phyloP scores from a whole-genome alignment of 768 basidiomycete genomes.

The Harrya chromipes region DNA sequence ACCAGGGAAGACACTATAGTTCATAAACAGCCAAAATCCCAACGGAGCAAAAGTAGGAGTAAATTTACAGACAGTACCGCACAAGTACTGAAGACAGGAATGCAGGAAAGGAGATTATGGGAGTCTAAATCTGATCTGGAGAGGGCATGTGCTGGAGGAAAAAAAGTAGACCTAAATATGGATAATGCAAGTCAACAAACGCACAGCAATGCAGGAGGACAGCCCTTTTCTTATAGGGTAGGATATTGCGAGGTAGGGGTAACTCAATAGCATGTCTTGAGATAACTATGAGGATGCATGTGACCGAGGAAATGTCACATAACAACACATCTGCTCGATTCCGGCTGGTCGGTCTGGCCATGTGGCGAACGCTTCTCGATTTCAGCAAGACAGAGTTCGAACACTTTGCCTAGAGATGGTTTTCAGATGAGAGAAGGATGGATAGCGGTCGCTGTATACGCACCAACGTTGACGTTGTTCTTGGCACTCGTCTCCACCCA shows the following conservation, averaged over 20 bases:
- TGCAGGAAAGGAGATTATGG: slow-evolving; percentile 27
- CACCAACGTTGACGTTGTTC: slow-evolving; percentile 83
- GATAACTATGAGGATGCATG: slow-evolving; percentile 12
- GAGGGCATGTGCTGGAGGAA: slow-evolving; percentile 17
- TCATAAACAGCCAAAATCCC: slow-evolving; percentile 30
- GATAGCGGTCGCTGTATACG: slow-evolving; percentile 34
- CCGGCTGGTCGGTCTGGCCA: slow-evolving; percentile 41
- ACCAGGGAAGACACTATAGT: slow-evolving; percentile 34
- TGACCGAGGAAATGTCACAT: slow-evolving; percentile 42
- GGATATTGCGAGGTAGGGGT: slow-evolving; percentile 33
- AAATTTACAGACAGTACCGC: slow-evolving; percentile 36
- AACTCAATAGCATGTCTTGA: slow-evolving; percentile 28
- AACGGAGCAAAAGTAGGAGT: slow-evolving; percentile 17
- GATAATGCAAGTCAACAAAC: slow-evolving; percentile 35
- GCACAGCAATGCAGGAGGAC: slow-evolving; percentile 29
- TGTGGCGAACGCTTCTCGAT: slow-evolving; percentile 73
- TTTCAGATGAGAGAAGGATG: neutral
- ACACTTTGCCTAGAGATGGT: slow-evolving; percentile 60
- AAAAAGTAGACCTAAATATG: slow-evolving; percentile 31
- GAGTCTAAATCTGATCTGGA: slow-evolving; percentile 28
- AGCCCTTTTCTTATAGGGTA: slow-evolving; percentile 17
- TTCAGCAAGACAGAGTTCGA: slow-evolving; percentile 79
- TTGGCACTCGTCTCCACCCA: slow-evolving; percentile 91
- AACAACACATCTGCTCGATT: slow-evolving; percentile 46
- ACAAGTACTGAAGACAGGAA: slow-evolving; percentile 22